phyloP scores from a whole-genome alignment of 2,329 filamentous ascomycete genomes.

The Paraphaeosphaeria sporulosa region DNA sequence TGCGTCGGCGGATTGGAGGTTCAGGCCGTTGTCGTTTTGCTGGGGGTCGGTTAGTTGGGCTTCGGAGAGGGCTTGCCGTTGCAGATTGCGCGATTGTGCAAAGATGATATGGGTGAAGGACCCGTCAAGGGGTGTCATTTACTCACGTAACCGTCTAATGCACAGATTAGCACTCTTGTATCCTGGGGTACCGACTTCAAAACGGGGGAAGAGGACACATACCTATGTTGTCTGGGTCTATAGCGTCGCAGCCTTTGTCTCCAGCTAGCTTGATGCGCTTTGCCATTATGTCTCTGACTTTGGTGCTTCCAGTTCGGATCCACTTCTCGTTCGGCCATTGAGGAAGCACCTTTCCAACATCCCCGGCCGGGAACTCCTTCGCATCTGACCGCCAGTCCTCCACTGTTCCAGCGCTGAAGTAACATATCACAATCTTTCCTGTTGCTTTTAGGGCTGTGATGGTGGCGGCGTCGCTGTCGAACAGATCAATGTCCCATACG shows the following conservation, averaged over 20 bases:
- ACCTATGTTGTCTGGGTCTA: conserved; percentile 45
- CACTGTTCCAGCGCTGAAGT: conserved; percentile 41
- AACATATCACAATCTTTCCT: conserved; percentile 42
- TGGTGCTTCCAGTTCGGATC: conserved; percentile 32
- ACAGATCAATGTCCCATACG: conserved; percentile 43
- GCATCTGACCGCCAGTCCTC: conserved; percentile 42
- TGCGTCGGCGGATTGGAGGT: conserved; percentile 31
- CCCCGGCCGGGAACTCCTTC: conserved; percentile 30
- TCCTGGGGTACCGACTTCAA: not conserved
- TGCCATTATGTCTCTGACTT: conserved; percentile 38
- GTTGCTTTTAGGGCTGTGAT: conserved; percentile 30
- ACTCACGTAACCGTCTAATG: conserved; percentile 32
- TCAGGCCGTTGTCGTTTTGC: conserved; percentile 43
- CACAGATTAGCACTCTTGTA: not conserved
- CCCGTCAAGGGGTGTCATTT: not conserved
- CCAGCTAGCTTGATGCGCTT: conserved; percentile 39
- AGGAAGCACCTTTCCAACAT: conserved; percentile 37
- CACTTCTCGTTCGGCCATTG: conserved; percentile 44
- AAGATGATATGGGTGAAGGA: not conserved
- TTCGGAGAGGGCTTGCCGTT: not conserved
- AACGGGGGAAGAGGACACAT: conserved; percentile 6
- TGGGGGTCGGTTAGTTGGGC: conserved; percentile 22
- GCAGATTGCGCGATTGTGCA: too few relatives aligned
- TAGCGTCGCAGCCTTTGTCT: conserved; percentile 42
- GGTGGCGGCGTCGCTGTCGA: conserved; percentile 34